Evolutionary conservation across 2,329 filamentous ascomycete genomes (phyloP).

Genomic region (Colletotrichum neosansevieriae): DNA sequence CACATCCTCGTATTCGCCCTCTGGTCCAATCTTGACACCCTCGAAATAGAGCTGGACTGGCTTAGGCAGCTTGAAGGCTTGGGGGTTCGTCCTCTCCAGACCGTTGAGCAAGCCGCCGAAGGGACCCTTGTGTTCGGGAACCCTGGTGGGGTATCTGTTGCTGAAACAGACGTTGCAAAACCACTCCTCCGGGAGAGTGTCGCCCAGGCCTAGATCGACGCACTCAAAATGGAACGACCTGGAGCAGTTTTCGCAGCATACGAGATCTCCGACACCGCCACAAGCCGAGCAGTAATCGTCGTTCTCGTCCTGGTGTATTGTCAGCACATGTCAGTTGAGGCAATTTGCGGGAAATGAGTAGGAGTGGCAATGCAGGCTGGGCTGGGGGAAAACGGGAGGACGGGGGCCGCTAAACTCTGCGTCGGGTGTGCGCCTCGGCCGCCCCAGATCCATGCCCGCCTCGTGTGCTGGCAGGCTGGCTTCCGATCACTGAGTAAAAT

Average conservation of each 20-base stretch:
- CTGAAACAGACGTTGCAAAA: slow-evolving; percentile 81
- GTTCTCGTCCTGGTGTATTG: slow-evolving; percentile 72
- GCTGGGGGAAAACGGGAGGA: slow-evolving; percentile 47
- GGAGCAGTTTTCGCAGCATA: slow-evolving; percentile 94
- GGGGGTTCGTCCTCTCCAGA: slow-evolving; percentile 77
- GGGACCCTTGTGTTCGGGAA: slow-evolving; percentile 62
- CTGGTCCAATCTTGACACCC: slow-evolving; percentile 79
- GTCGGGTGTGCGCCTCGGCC: slow-evolving; percentile 32
- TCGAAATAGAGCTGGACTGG: slow-evolving; percentile 82
- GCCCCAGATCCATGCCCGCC: slow-evolving; percentile 20
- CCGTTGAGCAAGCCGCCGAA: slow-evolving; percentile 73
- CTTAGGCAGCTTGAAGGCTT: slow-evolving; percentile 78
- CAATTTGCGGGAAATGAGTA: slow-evolving; percentile 36
- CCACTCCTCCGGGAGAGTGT: slow-evolving; percentile 80
- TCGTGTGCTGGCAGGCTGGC: background rate
- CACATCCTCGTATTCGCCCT: slow-evolving; percentile 83
- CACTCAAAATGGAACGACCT: slow-evolving; percentile 92
- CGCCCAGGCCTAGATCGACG: slow-evolving; percentile 81
- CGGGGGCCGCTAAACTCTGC: slow-evolving; percentile 42
- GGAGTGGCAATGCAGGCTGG: slow-evolving; percentile 19
- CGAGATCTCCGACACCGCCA: slow-evolving; percentile 82
- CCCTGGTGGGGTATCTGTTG: slow-evolving; percentile 59
- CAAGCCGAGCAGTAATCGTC: slow-evolving; percentile 93
- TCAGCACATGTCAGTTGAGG: slow-evolving; percentile 48
- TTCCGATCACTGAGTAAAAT: background rate